Percentiles rank a stretch among this genome's conserved stretches.
phyloP scores from a whole-genome alignment of 2,329 filamentous ascomycete species.

The Claviceps digitariae region DNA sequence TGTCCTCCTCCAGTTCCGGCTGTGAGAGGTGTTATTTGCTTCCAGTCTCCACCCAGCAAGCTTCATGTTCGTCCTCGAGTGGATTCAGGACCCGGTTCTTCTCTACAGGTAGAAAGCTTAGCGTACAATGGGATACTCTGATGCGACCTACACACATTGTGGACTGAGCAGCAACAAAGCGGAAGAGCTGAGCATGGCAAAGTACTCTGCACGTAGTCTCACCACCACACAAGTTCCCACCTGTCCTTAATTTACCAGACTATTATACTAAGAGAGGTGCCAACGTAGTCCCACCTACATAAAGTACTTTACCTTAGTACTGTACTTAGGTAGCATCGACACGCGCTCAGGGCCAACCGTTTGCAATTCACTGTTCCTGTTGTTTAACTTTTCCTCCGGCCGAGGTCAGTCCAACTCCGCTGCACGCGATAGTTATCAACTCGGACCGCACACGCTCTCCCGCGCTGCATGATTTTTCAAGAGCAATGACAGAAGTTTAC shows the following conservation, averaged over 20 bases:
- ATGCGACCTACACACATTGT: background rate
- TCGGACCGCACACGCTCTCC: background rate
- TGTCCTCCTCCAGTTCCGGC: background rate
- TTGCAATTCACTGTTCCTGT: background rate
- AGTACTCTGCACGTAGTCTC: background rate
- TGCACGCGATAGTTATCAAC: background rate
- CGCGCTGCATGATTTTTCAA: too few relatives aligned
- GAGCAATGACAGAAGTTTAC: too few relatives aligned
- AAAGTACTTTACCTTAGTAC: too few relatives aligned
- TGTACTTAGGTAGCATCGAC: background rate
- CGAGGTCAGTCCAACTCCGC: background rate
- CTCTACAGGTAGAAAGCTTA: background rate
- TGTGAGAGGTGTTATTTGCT: background rate
- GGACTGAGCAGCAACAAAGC: background rate
- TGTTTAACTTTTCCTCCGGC: background rate
- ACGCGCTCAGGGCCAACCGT: background rate
- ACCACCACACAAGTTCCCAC: background rate
- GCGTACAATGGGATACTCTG: background rate
- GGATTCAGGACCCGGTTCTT: background rate
- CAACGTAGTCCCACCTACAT: too few relatives aligned
- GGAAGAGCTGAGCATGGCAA: background rate
- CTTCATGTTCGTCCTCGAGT: background rate
- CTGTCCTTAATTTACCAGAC: background rate
- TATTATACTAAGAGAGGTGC: too few relatives aligned
- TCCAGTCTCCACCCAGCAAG: background rate